Evolutionary conservation across 2,329 filamentous ascomycete genomes (phyloP).

Genomic region (Hypoxylon sp.): DNA sequence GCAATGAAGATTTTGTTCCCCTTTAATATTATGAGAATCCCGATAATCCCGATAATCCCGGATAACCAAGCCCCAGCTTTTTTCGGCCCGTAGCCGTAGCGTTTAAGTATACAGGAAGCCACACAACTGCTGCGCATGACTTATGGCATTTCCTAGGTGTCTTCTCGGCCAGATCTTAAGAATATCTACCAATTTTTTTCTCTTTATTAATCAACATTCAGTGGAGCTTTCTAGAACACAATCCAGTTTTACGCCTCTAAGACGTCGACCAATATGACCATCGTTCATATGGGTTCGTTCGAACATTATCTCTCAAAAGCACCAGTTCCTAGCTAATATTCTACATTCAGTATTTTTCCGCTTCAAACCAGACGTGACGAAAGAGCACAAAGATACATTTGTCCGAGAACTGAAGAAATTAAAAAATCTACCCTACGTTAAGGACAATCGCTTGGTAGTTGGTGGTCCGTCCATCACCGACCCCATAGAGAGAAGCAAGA

Average conservation of each 20-base stretch:
- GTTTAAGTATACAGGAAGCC: background rate
- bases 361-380: slow-evolving; percentile 55
- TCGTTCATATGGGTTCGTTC: slow-evolving; percentile 56
- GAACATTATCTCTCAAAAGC: background rate
- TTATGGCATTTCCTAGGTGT: background rate
- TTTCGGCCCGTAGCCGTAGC: slow-evolving; percentile 13
- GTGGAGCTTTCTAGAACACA: background rate
- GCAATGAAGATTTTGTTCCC: background rate
- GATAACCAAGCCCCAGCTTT: background rate
- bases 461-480: slow-evolving; percentile 68
- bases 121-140: background rate
- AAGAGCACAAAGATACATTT: slow-evolving; percentile 62
- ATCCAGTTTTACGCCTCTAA: background rate
- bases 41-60: background rate
- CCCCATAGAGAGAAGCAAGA: slow-evolving; percentile 67
- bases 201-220: background rate
- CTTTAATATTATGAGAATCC: background rate
- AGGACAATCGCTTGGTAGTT: slow-evolving; percentile 64
- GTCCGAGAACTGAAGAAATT: slow-evolving; percentile 64
- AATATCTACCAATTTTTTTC: no score
- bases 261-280: slow-evolving; percentile 51
- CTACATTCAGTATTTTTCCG: slow-evolving; percentile 63
- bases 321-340: background rate
- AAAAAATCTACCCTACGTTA: slow-evolving; percentile 64
- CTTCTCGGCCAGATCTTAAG: background rate